These are phyloP conservation scores for Didymella glomerata DNA, from an alignment of 2,329 filamentous ascomycete genomes.

Conservation along the genomic window DNA sequence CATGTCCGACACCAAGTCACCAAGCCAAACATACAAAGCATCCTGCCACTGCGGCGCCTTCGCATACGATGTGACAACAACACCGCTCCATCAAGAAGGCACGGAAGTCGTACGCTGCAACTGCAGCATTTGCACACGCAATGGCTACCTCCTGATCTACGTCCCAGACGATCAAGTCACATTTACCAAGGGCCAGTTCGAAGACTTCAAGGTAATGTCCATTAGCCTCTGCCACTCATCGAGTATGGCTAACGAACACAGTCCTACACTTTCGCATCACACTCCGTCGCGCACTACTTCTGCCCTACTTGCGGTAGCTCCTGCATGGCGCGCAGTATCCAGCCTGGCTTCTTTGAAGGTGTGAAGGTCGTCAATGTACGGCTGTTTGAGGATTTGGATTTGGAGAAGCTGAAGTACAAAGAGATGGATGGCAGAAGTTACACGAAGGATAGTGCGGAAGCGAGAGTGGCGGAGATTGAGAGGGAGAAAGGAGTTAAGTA, in stretches of 20 bases:
- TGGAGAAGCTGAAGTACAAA: conserved; percentile 36
- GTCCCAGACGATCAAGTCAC: conserved; percentile 26
- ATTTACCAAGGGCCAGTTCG: conserved; percentile 31
- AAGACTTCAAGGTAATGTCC: conserved; percentile 32
- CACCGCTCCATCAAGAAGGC: conserved; percentile 57
- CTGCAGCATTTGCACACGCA: conserved; percentile 63
- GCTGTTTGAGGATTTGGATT: conserved; percentile 39
- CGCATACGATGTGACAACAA: conserved; percentile 59
- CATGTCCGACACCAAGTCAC: conserved; percentile 48
- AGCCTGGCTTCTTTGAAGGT: conserved; percentile 27
- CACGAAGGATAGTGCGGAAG: conserved; percentile 15
- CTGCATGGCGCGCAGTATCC: conserved; percentile 31
- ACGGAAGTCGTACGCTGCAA: conserved; percentile 58
- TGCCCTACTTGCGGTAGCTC: conserved; percentile 44
- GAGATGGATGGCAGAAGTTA: conserved; percentile 38
- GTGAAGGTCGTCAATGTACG: conserved; percentile 42
- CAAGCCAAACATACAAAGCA: conserved; percentile 58
- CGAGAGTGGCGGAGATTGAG: conserved; percentile 14
- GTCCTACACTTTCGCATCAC: conserved; percentile 40
- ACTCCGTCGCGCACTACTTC: conserved; percentile 36
- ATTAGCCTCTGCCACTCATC: not conserved
- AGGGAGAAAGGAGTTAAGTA: not conserved
- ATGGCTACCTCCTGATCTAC: conserved; percentile 61
- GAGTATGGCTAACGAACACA: not conserved
- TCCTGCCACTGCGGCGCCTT: conserved; percentile 65